Evolutionary conservation across 169 alveolate species (phyloP).

Genomic region (Besnoitia besnoiti): DNA sequence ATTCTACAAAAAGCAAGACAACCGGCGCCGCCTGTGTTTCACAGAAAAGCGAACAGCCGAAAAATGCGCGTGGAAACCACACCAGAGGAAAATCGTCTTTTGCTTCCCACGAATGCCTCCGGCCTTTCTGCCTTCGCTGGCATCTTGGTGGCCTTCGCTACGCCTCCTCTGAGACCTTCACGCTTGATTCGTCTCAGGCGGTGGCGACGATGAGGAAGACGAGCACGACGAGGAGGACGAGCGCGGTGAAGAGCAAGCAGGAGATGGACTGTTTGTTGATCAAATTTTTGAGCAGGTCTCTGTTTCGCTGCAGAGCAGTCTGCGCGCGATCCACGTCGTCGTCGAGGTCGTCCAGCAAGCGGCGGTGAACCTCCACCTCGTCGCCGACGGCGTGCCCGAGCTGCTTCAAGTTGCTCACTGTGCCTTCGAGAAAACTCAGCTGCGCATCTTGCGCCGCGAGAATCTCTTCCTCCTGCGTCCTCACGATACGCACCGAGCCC

Average conservation of each 20-base stretch:
- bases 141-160: background rate
- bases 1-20: no score
- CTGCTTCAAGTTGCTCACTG: slow-evolving; percentile 24
- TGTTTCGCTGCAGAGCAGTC: background rate
- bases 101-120: no score
- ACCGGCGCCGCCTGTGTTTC: no score
- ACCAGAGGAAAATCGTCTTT: background rate
- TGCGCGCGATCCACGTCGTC: slow-evolving; percentile 2
- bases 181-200: background rate
- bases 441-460: slow-evolving; percentile 16
- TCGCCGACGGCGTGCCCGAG: slow-evolving; percentile 1
- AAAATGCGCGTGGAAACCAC: background rate
- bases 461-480: background rate
- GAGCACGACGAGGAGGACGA: background rate
- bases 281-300: background rate
- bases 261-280: slow-evolving; percentile 7
- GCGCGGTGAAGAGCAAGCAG: slow-evolving; percentile 9
- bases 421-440: background rate
- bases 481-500: background rate
- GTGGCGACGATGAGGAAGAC: slow-evolving; percentile 9
- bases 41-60: no score
- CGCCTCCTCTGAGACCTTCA: background rate
- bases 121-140: no score
- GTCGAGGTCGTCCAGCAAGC: slow-evolving; percentile 5
- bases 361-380: slow-evolving; percentile 18